Evolutionary conservation across 768 basidiomycete species (phyloP).

Genomic region (Collybia sordida): DNA sequence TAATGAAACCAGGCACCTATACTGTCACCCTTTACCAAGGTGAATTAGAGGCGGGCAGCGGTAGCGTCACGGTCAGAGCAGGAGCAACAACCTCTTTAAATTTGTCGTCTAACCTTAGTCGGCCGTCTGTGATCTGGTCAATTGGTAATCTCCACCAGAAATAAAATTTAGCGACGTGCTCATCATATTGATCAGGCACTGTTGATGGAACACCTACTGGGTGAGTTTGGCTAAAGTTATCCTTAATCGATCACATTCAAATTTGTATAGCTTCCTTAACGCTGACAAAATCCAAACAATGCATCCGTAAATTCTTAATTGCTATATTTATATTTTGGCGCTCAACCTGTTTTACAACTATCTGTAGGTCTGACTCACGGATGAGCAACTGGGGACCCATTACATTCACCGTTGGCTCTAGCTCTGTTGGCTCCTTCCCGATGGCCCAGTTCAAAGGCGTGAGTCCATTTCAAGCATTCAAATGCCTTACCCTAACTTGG

Average conservation of each 20-base stretch:
- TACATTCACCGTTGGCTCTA: constrained; percentile 43
- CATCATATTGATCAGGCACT: constrained; percentile 25
- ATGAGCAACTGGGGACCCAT: constrained; percentile 48
- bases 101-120: constrained; percentile 28
- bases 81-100: constrained; percentile 36
- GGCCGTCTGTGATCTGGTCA: constrained; percentile 40
- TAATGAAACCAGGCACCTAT: constrained; percentile 51
- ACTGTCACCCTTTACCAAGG: constrained; percentile 44
- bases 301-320: constrained; percentile 37
- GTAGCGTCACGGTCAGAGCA: constrained; percentile 38
- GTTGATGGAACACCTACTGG: constrained; percentile 46
- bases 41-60: constrained; percentile 44
- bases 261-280: constrained; percentile 37
- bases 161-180: neutral
- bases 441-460: constrained; percentile 50
- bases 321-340: neutral
- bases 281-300: constrained; percentile 50
- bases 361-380: constrained; percentile 38
- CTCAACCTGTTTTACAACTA: neutral
- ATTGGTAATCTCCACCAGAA: constrained; percentile 29
- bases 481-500: neutral
- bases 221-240: constrained; percentile 14
- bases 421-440: constrained; percentile 39
- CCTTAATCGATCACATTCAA: neutral
- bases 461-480: constrained; percentile 1